Evolutionary conservation across 129 eudicot species (phyloP).

Genomic region (Tagetes patula): DNA sequence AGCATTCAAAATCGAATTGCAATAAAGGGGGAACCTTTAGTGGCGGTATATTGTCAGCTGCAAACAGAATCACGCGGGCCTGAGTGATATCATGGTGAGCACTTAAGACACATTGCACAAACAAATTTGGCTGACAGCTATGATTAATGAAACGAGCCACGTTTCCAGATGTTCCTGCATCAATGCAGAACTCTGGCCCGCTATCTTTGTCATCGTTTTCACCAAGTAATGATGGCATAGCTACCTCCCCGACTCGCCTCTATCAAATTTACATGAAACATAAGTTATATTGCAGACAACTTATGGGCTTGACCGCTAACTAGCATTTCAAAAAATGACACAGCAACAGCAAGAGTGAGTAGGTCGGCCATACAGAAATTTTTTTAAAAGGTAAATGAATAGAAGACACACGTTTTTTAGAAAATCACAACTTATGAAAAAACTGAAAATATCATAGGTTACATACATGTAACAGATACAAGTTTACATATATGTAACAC

Average conservation of each 20-base stretch:
- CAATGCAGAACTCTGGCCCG: constrained; percentile 77
- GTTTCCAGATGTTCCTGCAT: constrained; percentile 74
- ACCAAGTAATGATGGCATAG: constrained; percentile 41
- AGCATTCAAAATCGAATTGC: not conserved
- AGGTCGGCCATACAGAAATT: not conserved
- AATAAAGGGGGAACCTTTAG: constrained; percentile 47
- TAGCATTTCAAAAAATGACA: too few species aligned
- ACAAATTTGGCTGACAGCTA: constrained; percentile 89
- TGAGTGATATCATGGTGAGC: constrained; percentile 67
- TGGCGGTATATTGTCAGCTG: constrained; percentile 89
- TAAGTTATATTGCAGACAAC: not conserved
- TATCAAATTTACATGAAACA: constrained; percentile 16
- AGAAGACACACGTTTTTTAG: too few species aligned
- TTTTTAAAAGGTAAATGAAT: too few species aligned
- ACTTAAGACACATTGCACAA: constrained; percentile 84
- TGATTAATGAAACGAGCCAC: constrained; percentile 85
- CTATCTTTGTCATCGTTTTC: constrained; percentile 50
- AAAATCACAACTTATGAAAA: too few species aligned
- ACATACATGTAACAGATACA: too few species aligned
- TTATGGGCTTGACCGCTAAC: too few species aligned
- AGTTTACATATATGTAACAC: too few species aligned
- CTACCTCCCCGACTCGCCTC: constrained; percentile 71
- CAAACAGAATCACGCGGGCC: constrained; percentile 77
- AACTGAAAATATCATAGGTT: too few species aligned
- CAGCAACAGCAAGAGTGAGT: too few species aligned